Base-by-base conservation (phyloP, 371 early-diverging fungal genomes). In the Mucor velutinosus region DNA sequence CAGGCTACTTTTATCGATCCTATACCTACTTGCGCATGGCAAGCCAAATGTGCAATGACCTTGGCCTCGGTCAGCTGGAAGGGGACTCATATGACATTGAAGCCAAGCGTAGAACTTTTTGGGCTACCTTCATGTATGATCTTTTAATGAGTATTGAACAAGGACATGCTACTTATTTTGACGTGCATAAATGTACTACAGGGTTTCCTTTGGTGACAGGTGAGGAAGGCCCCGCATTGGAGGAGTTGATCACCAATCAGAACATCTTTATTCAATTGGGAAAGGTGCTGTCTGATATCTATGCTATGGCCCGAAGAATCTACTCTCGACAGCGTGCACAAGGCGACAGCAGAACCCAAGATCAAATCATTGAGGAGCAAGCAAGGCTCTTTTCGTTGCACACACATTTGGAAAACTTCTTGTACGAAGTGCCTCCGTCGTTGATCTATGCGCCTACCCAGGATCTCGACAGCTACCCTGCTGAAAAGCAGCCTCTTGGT, bases 21-120 rank as follows among this genome's bases (percentile, higher is more conserved):
- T 69, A 77, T 37, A 51, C 73, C 11, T 83, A 74, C 61, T 61
- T 83, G 11, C 71, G 79, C 1, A 75, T 78, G 86, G 95, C 94
- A 23, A 86, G 90, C 12, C 81, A 88, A 19, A 93, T 93, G 91
- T 89, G 91, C 15, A 82, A 88, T 61, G 93, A 92, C 62, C 73
- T 95, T 3, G 89, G 89, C 11, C 71, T 90, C 19, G 60, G 77
- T 4, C 67, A 74, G 51, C 41, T 73, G n/a, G 57, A 85, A 72
- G 69, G 73, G 39, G 72, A 81, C 47, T 35, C 71, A 32, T 29
- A 72, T 56, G 76, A 69, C 62, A 27, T 72, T 2, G 81, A 84
- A 58, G 69, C 72, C 5, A 74, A 72, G 51, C 72, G 76, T 59
- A 66, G 84, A 30, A 78, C 82, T 0, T 84, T 84, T 57, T 81